A percentile compares a stretch with the other conserved stretches of the same genome.
Evolutionary conservation across 2,329 filamentous ascomycete genomes (phyloP).

Genomic region (Claviceps sp.): DNA sequence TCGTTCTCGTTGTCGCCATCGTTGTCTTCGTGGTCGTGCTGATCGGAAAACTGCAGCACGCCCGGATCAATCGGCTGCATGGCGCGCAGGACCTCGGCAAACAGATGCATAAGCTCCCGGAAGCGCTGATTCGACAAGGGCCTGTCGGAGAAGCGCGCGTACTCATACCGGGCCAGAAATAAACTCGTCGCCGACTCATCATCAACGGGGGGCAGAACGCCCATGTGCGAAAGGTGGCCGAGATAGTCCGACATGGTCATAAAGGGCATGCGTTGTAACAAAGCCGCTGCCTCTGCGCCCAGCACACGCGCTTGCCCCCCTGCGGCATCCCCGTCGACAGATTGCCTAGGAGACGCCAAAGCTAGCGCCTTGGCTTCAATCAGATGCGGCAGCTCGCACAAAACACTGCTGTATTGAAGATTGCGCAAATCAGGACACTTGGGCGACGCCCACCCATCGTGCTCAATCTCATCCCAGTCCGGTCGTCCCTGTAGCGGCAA

Average conservation of each 20-base stretch:
- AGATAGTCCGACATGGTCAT: constrained; percentile 76
- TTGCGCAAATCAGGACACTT: constrained; percentile 59
- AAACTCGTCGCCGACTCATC: constrained; percentile 29
- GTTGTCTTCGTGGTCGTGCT: constrained; percentile 1
- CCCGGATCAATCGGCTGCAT: constrained; percentile 54
- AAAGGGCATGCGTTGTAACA: constrained; percentile 55
- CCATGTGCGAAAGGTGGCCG: constrained; percentile 51
- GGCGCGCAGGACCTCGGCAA: constrained; percentile 63
- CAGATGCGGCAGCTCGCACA: constrained; percentile 73
- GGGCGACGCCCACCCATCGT: constrained; percentile 81
- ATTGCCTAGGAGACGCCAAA: constrained; percentile 46
- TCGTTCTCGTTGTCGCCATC: too few species aligned
- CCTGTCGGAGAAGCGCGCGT: constrained; percentile 64
- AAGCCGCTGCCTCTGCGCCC: constrained; percentile 52
- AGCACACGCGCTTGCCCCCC: constrained; percentile 22
- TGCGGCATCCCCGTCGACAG: too few species aligned
- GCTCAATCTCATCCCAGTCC: constrained; percentile 72
- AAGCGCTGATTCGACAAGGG: constrained; percentile 61
- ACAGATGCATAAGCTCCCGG: constrained; percentile 65
- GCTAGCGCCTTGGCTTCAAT: constrained; percentile 91
- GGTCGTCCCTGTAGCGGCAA: constrained; percentile 36
- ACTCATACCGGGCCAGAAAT: constrained; percentile 71
- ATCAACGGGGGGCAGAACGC: constrained; percentile 37
- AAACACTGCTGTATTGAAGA: constrained; percentile 70
- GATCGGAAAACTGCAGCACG: constrained; percentile 27